These are phyloP conservation scores for Colletotrichum tamarilloi DNA, from an alignment of 2,329 filamentous ascomycete genomes.

Conservation along the genomic window DNA sequence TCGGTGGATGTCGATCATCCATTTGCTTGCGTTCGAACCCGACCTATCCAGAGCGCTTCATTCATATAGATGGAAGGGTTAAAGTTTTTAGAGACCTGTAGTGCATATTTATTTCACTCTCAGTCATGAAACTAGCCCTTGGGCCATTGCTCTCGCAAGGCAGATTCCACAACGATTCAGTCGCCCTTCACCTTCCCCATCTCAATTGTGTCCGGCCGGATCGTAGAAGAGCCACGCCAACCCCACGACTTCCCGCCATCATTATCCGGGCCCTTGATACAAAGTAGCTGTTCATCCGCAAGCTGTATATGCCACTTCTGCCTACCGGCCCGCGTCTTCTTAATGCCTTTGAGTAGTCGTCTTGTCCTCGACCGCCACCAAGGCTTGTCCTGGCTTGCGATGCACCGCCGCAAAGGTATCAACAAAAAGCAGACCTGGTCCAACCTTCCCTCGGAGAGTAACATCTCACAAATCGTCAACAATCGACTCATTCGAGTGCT, in stretches of 20 bases:
- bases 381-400: constrained; percentile 5
- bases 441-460: constrained; percentile 25
- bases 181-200: constrained; percentile 15
- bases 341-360: constrained; percentile 26
- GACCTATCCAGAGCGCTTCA: neutral
- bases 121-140: neutral
- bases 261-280: neutral
- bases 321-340: constrained; percentile 9
- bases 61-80: no score
- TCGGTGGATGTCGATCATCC: neutral
- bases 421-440: constrained; percentile 36
- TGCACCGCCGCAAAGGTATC: constrained; percentile 23
- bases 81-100: no score
- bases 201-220: neutral
- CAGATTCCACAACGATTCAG: neutral
- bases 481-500: constrained; percentile 30
- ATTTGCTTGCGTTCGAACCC: neutral
- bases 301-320: constrained; percentile 28
- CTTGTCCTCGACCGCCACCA: constrained; percentile 29
- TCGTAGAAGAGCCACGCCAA: neutral
- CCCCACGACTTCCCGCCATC: neutral
- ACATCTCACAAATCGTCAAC: constrained; percentile 34
- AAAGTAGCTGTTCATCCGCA: constrained; percentile 15
- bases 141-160: neutral
- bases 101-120: neutral